Evolutionary conservation across 148 eudicot species (phyloP).

Genomic region (Rhododendron simsii): DNA sequence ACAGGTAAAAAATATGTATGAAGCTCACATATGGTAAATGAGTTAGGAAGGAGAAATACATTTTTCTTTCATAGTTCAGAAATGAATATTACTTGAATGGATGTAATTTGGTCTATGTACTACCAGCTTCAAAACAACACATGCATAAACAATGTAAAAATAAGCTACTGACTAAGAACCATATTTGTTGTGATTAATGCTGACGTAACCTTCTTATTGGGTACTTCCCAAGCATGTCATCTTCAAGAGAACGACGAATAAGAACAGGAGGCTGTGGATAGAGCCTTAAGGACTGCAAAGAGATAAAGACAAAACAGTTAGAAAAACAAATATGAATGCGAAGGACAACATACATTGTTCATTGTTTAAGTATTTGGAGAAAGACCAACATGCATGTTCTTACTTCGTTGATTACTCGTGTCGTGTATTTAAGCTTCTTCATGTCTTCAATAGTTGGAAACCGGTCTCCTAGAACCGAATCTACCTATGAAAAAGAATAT

Average conservation of each 20-base stretch:
- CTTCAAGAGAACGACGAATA: slow-evolving; percentile 85
- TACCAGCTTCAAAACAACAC: neutral
- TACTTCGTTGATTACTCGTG: slow-evolving; percentile 96
- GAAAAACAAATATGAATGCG: neutral
- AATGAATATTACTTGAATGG: neutral
- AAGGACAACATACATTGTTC: neutral
- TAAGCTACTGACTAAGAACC: neutral
- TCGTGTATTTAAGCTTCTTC: slow-evolving; percentile 90
- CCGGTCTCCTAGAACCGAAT: slow-evolving; percentile 88
- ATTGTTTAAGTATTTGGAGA: neutral
- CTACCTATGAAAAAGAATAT: slow-evolving; percentile 49
- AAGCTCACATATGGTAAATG: neutral
- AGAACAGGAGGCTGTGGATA: slow-evolving; percentile 98
- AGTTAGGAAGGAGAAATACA: neutral
- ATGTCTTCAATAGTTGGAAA: slow-evolving; percentile 85
- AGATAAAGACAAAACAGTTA: neutral
- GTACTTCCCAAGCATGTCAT: slow-evolving; percentile 79
- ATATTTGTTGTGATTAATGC: neutral
- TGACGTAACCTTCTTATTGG: slow-evolving; percentile 69
- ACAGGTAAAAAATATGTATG: neutral
- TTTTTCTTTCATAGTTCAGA: neutral
- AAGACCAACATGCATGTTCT: slow-evolving; percentile 17
- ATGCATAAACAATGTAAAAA: neutral
- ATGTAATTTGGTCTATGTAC: neutral
- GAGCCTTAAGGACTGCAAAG: slow-evolving; percentile 84